Evolutionary conservation across 1,284 basidiomycete species (phyloP).

Genomic region (Xanthoconium separans): DNA sequence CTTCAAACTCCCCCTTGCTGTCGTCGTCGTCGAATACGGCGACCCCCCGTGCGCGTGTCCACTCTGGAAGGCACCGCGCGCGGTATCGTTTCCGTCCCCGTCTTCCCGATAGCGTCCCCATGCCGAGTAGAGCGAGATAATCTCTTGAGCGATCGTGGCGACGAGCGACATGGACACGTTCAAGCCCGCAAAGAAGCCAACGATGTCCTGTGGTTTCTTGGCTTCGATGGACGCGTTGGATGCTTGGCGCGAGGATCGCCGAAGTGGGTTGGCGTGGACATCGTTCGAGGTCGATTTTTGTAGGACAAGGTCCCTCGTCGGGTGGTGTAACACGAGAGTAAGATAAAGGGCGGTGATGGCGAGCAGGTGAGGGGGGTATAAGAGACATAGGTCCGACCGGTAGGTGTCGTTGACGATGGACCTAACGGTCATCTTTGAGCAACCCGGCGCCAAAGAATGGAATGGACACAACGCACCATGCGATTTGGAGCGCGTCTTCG

Average conservation of each 20-base stretch:
- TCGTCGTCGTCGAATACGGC: constrained; percentile 14
- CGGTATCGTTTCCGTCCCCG: constrained; percentile 30
- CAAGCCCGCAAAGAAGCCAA: constrained; percentile 82
- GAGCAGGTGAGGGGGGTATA: constrained; percentile 93
- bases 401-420: constrained; percentile 97
- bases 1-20: constrained; percentile 18
- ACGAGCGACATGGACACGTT: constrained; percentile 83
- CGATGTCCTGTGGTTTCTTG: constrained; percentile 62
- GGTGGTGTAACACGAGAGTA: constrained; percentile 68
- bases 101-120: constrained; percentile 83
- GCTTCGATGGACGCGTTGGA: constrained; percentile 25
- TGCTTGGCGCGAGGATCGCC: constrained; percentile 54
- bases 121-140: constrained; percentile 83
- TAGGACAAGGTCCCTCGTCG: constrained; percentile 44
- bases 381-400: constrained; percentile 84
- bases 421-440: constrained; percentile 44
- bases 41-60: constrained; percentile 9
- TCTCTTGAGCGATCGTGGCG: constrained; percentile 88
- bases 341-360: constrained; percentile 91
- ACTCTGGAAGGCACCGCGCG: constrained; percentile 16
- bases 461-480: constrained; percentile 50
- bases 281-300: constrained; percentile 28
- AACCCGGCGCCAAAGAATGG: background rate
- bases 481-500: constrained; percentile 33
- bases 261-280: constrained; percentile 31